A percentile compares a stretch with the other conserved stretches of the same genome.
Conservation (phyloP, 352 stramenopile genomes). For the Phytophthora foliorum region DNA sequence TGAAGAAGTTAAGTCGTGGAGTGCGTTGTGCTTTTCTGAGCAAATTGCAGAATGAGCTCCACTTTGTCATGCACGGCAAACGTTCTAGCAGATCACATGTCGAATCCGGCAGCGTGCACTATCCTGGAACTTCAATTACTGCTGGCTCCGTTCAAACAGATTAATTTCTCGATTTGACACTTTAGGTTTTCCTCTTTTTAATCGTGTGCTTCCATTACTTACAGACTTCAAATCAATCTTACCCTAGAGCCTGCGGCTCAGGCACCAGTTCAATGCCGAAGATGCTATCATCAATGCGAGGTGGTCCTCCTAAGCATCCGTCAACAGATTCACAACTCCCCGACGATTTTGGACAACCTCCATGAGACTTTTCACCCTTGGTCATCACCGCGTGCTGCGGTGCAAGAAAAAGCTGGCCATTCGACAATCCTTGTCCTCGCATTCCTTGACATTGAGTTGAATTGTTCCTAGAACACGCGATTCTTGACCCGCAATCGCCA, state of each 20-base stretch:
- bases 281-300: conserved; percentile 6
- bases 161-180: conserved; percentile 1
- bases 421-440: conserved; percentile 55
- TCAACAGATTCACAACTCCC: background rate
- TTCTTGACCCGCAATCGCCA: conserved; percentile 53
- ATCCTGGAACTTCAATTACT: background rate
- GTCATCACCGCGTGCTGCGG: conserved; percentile 28
- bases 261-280: conserved; percentile 3
- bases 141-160: too few species aligned
- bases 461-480: conserved; percentile 63
- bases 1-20: conserved; percentile 4
- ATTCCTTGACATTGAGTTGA: conserved; percentile 62
- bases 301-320: conserved; percentile 7
- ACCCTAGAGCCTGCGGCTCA: conserved; percentile 10
- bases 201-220: conserved; percentile 7
- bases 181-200: conserved; percentile 2
- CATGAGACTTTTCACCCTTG: background rate
- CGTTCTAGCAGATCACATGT: conserved; percentile 5
- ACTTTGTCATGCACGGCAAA: background rate
- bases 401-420: conserved; percentile 41
- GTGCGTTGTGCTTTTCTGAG: conserved; percentile 4
- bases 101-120: background rate
- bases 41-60: conserved; percentile 28
- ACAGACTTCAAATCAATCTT: conserved; percentile 6
- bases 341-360: background rate